Evolutionary conservation across 2,329 filamentous ascomycete genomes (phyloP), one percentile per base, ranked within the genome.

Genomic region (Penicillium sp.): DNA sequence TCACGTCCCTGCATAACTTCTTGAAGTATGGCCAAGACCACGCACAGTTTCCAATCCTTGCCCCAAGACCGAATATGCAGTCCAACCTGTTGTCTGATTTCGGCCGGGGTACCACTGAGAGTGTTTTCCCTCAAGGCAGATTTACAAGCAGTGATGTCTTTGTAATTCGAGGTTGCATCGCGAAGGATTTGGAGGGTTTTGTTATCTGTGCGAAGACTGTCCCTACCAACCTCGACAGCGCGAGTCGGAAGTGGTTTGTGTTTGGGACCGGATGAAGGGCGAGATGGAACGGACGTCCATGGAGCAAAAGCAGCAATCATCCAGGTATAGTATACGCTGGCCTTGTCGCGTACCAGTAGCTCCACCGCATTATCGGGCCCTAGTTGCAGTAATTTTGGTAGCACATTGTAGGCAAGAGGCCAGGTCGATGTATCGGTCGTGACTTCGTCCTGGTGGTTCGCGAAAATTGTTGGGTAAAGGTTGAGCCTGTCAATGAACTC

Each of bases 201-300:
- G 70, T 92, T 96, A 2, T 90, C 85, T 1, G 88, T 84, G 68
- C 89, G 92, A 70, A 96, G 86, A 5, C 92, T 92, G 70, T 96
- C 91, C 31, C 88, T 82, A 5, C 86, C 88, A 5, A 89, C 88
- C 29, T 85, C 78, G 3, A 83, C 83, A 3, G 87, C 83, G 19
- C 86, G 80, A 0, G 88, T 85, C 21, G 83, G 81, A 3, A 83
- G 78, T 21, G 76, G 70, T 68, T 85, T 89, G 47, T 77, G 75
- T 39, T 78, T 79, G 13, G 72, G 69, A 9, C 72, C 75, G 27
- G 75, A 64, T 4, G 69, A 67, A 53, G 74, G 59, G 47, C 75
- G 72, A 59, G 69, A 59, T 69, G 61, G 77, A 56, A 77, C 78
- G 69, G 78, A 85, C 70, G 79, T 77, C 87, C 91, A 97, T 0